A percentile compares a stretch with the other conserved stretches of the same genome.
phyloP scores from a whole-genome alignment of 257 asterid genomes.

The Ocimum tenuiflorum region DNA sequence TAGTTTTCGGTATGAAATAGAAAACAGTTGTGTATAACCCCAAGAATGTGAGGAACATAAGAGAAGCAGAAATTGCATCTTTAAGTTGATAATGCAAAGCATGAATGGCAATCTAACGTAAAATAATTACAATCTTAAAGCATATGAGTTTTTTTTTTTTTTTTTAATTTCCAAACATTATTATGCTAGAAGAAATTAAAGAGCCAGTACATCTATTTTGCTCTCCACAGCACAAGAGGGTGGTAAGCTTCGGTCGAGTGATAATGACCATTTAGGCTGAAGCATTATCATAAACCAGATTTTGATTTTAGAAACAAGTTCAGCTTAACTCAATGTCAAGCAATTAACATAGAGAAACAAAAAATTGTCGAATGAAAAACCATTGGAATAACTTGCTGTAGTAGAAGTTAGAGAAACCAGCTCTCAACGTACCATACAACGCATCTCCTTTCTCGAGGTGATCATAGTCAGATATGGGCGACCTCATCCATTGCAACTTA shows the following conservation, averaged over 20 bases:
- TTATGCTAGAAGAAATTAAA: neutral
- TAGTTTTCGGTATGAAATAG: neutral
- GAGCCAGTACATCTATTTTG: no score
- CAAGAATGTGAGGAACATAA: neutral
- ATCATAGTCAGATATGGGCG: constrained; percentile 17
- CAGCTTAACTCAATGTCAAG: neutral
- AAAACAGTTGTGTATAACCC: neutral
- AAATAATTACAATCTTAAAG: neutral
- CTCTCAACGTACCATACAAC: constrained; percentile 8
- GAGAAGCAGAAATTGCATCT: neutral
- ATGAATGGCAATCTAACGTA: neutral
- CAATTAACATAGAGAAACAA: neutral
- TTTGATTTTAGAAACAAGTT: neutral
- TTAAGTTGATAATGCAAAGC: neutral
- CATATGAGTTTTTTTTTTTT: neutral
- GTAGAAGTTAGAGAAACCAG: neutral
- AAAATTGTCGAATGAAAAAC: neutral
- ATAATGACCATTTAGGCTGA: neutral
- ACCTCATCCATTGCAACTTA: constrained; percentile 13
- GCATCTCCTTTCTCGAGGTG: constrained; percentile 23
- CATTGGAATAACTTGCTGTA: neutral
- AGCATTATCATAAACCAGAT: neutral
- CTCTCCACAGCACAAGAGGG: neutral
- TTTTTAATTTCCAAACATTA: no score
- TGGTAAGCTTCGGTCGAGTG: neutral